phyloP scores from a whole-genome alignment of 805 yeast species.

The Cephaloascus albidus region DNA sequence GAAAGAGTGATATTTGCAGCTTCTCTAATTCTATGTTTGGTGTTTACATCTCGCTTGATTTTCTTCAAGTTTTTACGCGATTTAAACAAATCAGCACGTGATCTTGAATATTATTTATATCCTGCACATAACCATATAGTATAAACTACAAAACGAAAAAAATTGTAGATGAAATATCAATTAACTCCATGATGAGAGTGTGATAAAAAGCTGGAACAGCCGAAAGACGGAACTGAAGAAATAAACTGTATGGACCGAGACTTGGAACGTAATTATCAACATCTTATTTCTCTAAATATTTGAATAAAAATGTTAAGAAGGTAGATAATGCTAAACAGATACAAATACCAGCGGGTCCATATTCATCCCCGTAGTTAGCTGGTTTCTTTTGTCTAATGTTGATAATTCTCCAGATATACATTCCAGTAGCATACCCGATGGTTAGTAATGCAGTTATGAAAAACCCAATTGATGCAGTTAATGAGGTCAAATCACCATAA shows the following conservation, averaged over 20 bases:
- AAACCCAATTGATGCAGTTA: conserved; percentile 81
- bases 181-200: too few relatives aligned
- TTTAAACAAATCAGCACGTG: neutral
- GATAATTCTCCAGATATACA: conserved; percentile 73
- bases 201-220: too few relatives aligned
- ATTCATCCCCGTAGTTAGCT: conserved; percentile 74
- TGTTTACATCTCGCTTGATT: neutral
- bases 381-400: conserved; percentile 79
- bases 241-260: too few relatives aligned
- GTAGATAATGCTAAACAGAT: conserved; percentile 63
- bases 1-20: neutral
- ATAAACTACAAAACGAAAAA: too few relatives aligned
- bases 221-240: too few relatives aligned
- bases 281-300: conserved; percentile 23
- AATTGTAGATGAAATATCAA: too few relatives aligned
- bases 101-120: neutral
- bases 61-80: neutral
- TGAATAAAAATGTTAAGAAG: conserved; percentile 48
- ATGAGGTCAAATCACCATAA: conserved; percentile 63
- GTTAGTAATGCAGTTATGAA: conserved; percentile 72
- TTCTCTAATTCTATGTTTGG: neutral
- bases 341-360: conserved; percentile 85
- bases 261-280: too few relatives aligned
- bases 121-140: too few relatives aligned
- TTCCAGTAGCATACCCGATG: conserved; percentile 59